Conservation (phyloP, 345 rosid species). For the Syzygium aromaticum region DNA sequence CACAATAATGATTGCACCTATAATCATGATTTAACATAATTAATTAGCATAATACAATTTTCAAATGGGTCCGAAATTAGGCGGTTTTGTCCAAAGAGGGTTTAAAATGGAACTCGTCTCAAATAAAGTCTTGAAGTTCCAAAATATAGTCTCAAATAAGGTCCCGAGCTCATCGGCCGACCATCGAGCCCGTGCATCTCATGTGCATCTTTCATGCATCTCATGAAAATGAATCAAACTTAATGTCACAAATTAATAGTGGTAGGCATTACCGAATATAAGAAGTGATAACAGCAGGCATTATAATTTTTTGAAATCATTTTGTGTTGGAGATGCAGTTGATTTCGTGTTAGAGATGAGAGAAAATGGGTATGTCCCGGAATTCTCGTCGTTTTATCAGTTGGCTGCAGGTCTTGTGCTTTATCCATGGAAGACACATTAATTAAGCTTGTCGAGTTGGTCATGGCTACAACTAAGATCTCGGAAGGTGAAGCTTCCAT, state of each 20-base stretch:
- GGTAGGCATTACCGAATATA: too few species aligned
- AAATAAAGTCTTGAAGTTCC: too few species aligned
- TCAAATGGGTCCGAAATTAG: not conserved
- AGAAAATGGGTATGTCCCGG: slow-evolving; percentile 60
- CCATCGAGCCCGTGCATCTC: too few species aligned
- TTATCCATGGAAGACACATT: slow-evolving; percentile 65
- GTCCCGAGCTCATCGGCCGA: slow-evolving; percentile 12
- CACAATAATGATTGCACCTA: slow-evolving; percentile 68
- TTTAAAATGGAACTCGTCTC: too few species aligned
- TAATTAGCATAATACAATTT: too few species aligned
- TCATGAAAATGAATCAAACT: too few species aligned
- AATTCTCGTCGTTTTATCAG: slow-evolving; percentile 65
- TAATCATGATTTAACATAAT: slow-evolving; percentile 36
- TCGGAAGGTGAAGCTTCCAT: slow-evolving; percentile 44
- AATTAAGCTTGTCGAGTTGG: slow-evolving; percentile 42
- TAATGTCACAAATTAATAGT: too few species aligned
- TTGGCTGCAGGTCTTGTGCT: slow-evolving; percentile 75
- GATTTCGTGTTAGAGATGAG: slow-evolving; percentile 67
- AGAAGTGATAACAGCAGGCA: too few species aligned
- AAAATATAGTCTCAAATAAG: too few species aligned
- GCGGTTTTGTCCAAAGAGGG: too few species aligned
- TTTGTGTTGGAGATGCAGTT: slow-evolving; percentile 53
- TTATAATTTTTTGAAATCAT: too few species aligned
- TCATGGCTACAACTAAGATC: slow-evolving; percentile 64
- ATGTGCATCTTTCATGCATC: too few species aligned